Evolutionary conservation across 2,329 filamentous ascomycete genomes (phyloP), one percentile per base, ranked within the genome.

Genomic region (Calonectria hawksworthii): DNA sequence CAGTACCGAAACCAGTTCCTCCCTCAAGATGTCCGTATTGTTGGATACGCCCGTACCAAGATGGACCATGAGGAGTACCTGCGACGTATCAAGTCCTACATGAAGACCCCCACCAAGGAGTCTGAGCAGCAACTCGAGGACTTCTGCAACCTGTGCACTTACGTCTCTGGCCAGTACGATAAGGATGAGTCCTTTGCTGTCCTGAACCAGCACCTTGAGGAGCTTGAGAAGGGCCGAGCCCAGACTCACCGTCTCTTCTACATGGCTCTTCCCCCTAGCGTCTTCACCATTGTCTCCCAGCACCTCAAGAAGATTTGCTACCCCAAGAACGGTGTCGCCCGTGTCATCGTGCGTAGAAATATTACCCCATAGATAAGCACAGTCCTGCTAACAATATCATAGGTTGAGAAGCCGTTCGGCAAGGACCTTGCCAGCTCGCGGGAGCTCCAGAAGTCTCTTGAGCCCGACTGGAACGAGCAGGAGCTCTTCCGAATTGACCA

Each of bases 401-500:
- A 97, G 95, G 95, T 99, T 79, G 97, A 99, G 93, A 99, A 99
- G 90, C 97, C 98, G 32, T 99, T 99, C 84, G 97, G 98, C 81
- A 99, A 99, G 89, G 97, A 99, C 85, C 92, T 99, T 76, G 93
- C 91, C 72, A 98, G 96, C 88, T 99, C 97, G 69, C 93, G 97
- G 74, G 95, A 98, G 87, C 92, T 99, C 75, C 96, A 99, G 85
- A 96, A 95, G 86, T 98, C 97, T 10, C 92, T 99, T 77, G 95
- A 96, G 84, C 97, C 97, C 54, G 96, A 99, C 88, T 99, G 97
- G 98, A 97, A 95, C 84, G 98, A 99, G 87, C 96, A 99, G 69
- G 97, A 99, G 88, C 93, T 99, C 80, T 99, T 98, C 93, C 96
- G 97, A 84, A 99, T 99, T 83, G 97, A 99, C 86, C 97, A 99